Evolutionary conservation across 2,329 filamentous ascomycete genomes (phyloP), one percentile per base, ranked within the genome.

Genomic region (Fusarium odoratissimum): DNA sequence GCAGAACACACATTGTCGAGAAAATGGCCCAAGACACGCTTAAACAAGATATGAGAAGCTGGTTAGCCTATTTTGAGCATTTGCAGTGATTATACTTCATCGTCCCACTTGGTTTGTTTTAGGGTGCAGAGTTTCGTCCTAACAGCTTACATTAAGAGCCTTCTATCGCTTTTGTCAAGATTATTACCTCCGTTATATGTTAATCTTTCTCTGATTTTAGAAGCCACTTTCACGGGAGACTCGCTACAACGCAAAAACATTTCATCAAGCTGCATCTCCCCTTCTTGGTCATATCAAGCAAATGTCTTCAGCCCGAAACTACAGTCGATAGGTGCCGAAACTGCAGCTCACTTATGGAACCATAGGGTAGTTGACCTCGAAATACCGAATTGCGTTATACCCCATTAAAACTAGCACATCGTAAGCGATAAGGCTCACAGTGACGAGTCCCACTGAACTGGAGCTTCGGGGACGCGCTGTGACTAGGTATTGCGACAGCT

Each of bases 401-500:
- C 40, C 28, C 28, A 35, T 56, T 23, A 19, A 23, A 30, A 38
- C 52, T 57, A 57, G 30, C 14, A 8, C 13, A 45, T 30, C 6
- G 54, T 35, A 25, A 42, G 30, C 30, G 37, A 49, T 25, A 57
- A 61, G 38, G 58, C 37, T 61, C 31, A 33, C 40, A 41, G 12
- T 8, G 60, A 38, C 33, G 12, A 30, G 44, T 8, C 19, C 64
- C 56, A 63, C 64, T 48, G 14, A n/a, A 23, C 13, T 31, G 16
- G 12, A 28, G 11, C 25, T 25, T 33, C 28, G 40, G 49, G 54
- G 28, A 41, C 42, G 59, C 55, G 64, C 31, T 37, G 45, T 51
- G 23, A 25, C 37, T 46, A 33, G 31, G 31, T 13, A 30, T 42
- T 65, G 56, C 61, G 60, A 72, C 51, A 48, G 63, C 55, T 60